These are phyloP conservation scores for Rhizophagus prolifer DNA, from an alignment of 192 early-diverging fungal genomes.

Conservation along the genomic window DNA sequence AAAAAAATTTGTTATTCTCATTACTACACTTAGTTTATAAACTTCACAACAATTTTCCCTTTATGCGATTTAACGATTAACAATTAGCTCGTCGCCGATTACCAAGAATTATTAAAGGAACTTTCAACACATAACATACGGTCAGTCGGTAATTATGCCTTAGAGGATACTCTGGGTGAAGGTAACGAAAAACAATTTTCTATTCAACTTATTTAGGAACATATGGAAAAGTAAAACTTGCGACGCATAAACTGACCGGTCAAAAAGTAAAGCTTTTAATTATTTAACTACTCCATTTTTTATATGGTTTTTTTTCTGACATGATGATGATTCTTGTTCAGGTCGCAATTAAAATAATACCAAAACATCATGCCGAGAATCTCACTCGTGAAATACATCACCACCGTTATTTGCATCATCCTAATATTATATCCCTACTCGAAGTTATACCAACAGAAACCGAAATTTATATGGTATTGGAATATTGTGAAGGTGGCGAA, in stretches of 20 bases:
- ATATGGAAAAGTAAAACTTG: slow-evolving; percentile 67
- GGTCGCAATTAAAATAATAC: slow-evolving; percentile 65
- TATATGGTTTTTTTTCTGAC: background rate
- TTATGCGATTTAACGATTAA: background rate
- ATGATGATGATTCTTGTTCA: background rate
- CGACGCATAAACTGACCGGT: slow-evolving; percentile 57
- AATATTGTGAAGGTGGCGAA: slow-evolving; percentile 76
- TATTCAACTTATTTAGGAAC: slow-evolving; percentile 42
- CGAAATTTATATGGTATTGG: slow-evolving; percentile 78
- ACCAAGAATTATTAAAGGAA: slow-evolving; percentile 62
- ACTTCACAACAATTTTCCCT: background rate
- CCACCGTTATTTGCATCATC: slow-evolving; percentile 69
- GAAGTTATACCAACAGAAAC: slow-evolving; percentile 74
- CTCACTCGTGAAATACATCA: slow-evolving; percentile 65
- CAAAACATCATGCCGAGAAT: slow-evolving; percentile 56
- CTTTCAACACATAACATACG: slow-evolving; percentile 53
- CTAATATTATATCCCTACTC: slow-evolving; percentile 76
- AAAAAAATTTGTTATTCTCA: background rate
- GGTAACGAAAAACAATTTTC: slow-evolving; percentile 33
- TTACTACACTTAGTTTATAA: background rate
- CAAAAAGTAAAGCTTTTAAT: slow-evolving; percentile 30
- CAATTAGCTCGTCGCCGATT: slow-evolving; percentile 54
- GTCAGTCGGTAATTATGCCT: slow-evolving; percentile 54
- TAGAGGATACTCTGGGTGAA: slow-evolving; percentile 56
- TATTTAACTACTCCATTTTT: no score